phyloP scores from a whole-genome alignment of 768 basidiomycete genomes.

The Pleurotus eryngii region DNA sequence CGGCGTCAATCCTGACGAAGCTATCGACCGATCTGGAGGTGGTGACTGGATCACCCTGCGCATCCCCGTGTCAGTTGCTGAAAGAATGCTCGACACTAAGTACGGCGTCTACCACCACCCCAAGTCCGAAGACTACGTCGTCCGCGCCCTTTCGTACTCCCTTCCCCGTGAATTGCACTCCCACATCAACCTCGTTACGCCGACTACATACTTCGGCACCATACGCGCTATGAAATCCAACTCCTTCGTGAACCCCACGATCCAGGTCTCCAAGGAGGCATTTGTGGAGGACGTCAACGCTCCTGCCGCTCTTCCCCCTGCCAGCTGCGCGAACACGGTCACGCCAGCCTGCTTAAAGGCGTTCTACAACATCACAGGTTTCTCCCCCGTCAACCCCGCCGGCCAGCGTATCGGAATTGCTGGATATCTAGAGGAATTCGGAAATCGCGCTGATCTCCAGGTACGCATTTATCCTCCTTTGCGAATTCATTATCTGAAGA shows the following conservation, averaged over 20 bases:
- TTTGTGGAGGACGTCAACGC: neutral
- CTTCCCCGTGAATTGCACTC: constrained; percentile 53
- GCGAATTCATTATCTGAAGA: neutral
- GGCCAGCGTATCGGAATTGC: constrained; percentile 39
- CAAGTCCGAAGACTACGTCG: constrained; percentile 28
- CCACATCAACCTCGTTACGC: constrained; percentile 65
- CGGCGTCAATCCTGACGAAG: constrained; percentile 44
- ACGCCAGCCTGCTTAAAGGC: constrained; percentile 43
- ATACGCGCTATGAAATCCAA: constrained; percentile 30
- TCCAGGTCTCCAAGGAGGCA: constrained; percentile 13
- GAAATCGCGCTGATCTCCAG: constrained; percentile 41
- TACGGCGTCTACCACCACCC: constrained; percentile 20
- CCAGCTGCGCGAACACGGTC: constrained; percentile 31
- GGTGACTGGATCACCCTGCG: constrained; percentile 64
- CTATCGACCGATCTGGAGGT: constrained; percentile 49
- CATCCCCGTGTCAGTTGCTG: constrained; percentile 55
- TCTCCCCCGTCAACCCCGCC: constrained; percentile 24
- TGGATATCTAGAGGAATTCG: constrained; percentile 40
- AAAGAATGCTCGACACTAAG: constrained; percentile 63
- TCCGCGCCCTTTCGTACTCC: constrained; percentile 64
- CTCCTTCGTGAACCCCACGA: constrained; percentile 33
- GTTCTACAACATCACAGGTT: constrained; percentile 33
- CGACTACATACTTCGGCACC: constrained; percentile 62
- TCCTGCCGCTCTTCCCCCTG: constrained; percentile 23
- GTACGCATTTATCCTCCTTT: constrained; percentile 9